Percentiles rank a stretch among this genome's conserved stretches.
These are phyloP conservation scores for Tetrapisispora fleetii DNA, from an alignment of 805 yeast genomes.

Conservation along the genomic window DNA sequence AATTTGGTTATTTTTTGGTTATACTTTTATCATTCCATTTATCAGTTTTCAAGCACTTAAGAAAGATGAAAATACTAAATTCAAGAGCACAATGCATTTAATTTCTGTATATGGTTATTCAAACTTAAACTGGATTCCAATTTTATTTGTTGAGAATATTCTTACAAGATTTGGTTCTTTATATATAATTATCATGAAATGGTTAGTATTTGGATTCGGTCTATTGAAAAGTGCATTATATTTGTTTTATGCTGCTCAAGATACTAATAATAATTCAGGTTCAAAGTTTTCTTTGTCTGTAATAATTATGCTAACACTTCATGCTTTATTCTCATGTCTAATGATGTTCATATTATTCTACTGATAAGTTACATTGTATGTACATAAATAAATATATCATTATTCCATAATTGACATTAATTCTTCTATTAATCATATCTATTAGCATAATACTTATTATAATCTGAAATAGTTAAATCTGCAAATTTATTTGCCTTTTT, in stretches of 20 bases:
- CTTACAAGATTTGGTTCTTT: slow-evolving; percentile 3
- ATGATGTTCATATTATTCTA: slow-evolving; percentile 14
- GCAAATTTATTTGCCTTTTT: background rate
- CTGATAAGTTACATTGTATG: background rate
- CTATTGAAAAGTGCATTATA: slow-evolving; percentile 6
- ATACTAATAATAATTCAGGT: background rate
- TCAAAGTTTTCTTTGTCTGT: slow-evolving; percentile 5
- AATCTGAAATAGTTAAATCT: background rate
- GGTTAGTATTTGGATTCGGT: slow-evolving; percentile 5
- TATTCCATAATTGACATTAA: background rate
- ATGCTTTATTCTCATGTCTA: slow-evolving; percentile 14
- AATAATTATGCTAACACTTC: slow-evolving; percentile 8
- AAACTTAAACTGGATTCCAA: slow-evolving; percentile 77
- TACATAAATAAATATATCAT: background rate
- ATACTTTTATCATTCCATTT: slow-evolving; percentile 58
- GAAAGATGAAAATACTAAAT: slow-evolving; percentile 2
- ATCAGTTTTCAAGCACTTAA: slow-evolving; percentile 10
- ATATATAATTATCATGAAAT: slow-evolving; percentile 1
- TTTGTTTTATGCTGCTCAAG: slow-evolving; percentile 4
- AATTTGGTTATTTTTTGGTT: slow-evolving; percentile 63
- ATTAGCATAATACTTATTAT: background rate
- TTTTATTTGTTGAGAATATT: slow-evolving; percentile 36
- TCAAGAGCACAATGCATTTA: slow-evolving; percentile 38
- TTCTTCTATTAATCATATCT: background rate
- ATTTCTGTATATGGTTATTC: slow-evolving; percentile 80